Evolutionary conservation across 148 eudicot species (phyloP).

Genomic region (Chenopodium formosanum): DNA sequence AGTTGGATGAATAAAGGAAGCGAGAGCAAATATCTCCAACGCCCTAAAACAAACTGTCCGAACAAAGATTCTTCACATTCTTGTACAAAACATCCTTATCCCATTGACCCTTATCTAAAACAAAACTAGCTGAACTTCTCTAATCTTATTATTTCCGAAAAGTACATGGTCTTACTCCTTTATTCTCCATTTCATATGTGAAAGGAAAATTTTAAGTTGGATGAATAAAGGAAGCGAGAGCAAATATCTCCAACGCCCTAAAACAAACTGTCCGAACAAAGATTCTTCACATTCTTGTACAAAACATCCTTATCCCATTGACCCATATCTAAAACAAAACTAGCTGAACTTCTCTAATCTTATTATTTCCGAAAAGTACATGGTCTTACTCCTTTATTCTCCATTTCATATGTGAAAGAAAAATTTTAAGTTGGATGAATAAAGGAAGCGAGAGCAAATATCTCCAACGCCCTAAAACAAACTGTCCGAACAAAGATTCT

Average conservation of each 20-base stretch:
- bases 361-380: not conserved
- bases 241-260: not conserved
- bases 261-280: too few relatives aligned
- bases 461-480: too few relatives aligned
- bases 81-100: not conserved
- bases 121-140: not conserved
- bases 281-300: too few relatives aligned
- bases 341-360: not conserved
- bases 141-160: too few relatives aligned
- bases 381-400: not conserved
- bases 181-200: not conserved
- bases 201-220: not conserved
- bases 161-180: not conserved
- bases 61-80: too few relatives aligned
- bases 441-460: not conserved
- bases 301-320: not conserved
- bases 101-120: too few relatives aligned
- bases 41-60: too few relatives aligned
- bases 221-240: not conserved
- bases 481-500: too few relatives aligned
- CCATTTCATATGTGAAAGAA: not conserved
- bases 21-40: not conserved
- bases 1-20: not conserved
- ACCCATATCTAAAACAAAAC: too few relatives aligned
- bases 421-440: not conserved